Base-by-base conservation (phyloP, 768 basidiomycete species). In the Collybia sp. region DNA sequence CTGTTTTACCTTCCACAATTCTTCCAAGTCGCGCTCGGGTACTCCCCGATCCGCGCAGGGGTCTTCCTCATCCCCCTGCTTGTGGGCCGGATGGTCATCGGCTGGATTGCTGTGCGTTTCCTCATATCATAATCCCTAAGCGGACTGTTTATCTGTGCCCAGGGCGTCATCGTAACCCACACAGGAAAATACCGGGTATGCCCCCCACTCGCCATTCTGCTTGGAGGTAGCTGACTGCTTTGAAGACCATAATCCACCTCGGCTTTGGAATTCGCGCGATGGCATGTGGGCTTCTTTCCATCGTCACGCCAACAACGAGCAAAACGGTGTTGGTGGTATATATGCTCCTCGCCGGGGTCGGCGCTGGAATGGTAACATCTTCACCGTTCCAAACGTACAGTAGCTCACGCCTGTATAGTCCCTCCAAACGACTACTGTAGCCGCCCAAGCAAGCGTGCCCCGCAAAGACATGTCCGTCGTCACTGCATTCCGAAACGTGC, bases 401-500 rank as follows among this genome's bases (percentile, higher is more conserved):
- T 16, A 38, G n/a, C 32, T 36, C 35, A 40, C 9, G 8, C 44
- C 36, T 42, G 25, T 6, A 16, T 42, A 81, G 76, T 80, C 77
- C 0, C 54, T 77, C 12, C 77, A 78, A 58, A 84, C 82, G 0
- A 84, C 82, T 0, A 86, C 83, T 0, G 78, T 85, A 5, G 83
- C 83, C 0, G 82, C 78, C 6, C 88, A 90, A 57, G 85, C 85
- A 0, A 81, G 83, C 19, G 86, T 88, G 0, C 62, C 77, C 0
- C 65, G 86, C 33, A 70, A 70, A 34, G 86, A 90, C 49, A 87
- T 88, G 85, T 82, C 83, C 1, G 82, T 85, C 9, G 85, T 88
- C 0, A 88, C 86, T 0, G 80, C 79, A 0, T 74, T 80, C 45
- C 71, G 82, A 42, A 84, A 84, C 57, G 80, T 80, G 44, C 30